Percentiles rank a stretch among this genome's conserved stretches.
These are phyloP conservation scores for Aspergillus sp. DNA, from an alignment of 2,329 filamentous ascomycete species.

Conservation along the genomic window DNA sequence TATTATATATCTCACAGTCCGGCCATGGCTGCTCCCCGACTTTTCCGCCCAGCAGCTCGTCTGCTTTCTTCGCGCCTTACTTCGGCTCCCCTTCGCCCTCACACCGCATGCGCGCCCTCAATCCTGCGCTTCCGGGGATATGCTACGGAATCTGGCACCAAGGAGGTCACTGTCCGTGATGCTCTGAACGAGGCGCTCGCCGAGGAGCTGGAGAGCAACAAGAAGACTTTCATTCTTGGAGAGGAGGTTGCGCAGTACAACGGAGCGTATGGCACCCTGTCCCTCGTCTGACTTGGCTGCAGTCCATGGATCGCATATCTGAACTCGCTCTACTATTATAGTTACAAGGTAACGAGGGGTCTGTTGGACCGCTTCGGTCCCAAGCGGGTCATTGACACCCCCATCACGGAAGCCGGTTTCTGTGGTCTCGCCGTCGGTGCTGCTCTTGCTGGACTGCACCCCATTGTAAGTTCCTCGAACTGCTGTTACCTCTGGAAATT, in stretches of 20 bases:
- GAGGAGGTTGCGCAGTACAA: constrained; percentile 99
- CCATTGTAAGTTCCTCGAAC: constrained; percentile 69
- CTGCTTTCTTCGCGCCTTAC: constrained; percentile 59
- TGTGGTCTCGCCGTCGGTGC: constrained; percentile 90
- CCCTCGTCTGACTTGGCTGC: constrained; percentile 4
- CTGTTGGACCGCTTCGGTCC: constrained; percentile 96
- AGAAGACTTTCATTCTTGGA: constrained; percentile 92
- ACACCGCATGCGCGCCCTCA: constrained; percentile 51
- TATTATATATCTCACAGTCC: constrained; percentile 35
- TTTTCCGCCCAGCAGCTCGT: constrained; percentile 66
- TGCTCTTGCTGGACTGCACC: constrained; percentile 90
- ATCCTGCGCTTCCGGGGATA: constrained; percentile 56
- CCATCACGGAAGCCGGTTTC: constrained; percentile 98
- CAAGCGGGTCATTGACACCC: constrained; percentile 95
- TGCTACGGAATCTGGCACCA: constrained; percentile 64
- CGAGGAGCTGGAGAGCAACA: constrained; percentile 92
- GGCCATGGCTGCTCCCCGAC: constrained; percentile 61
- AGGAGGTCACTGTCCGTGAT: constrained; percentile 96
- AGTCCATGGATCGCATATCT: constrained; percentile 30
- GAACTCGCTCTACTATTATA: constrained; percentile 39
- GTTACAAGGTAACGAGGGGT: constrained; percentile 98
- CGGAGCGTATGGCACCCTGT: constrained; percentile 66
- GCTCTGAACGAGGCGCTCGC: constrained; percentile 96
- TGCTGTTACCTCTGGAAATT: neutral
- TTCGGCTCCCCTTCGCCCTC: constrained; percentile 55